Base-by-base conservation (phyloP, 179 eudicot genomes). In the Amaranthus tricolor region DNA sequence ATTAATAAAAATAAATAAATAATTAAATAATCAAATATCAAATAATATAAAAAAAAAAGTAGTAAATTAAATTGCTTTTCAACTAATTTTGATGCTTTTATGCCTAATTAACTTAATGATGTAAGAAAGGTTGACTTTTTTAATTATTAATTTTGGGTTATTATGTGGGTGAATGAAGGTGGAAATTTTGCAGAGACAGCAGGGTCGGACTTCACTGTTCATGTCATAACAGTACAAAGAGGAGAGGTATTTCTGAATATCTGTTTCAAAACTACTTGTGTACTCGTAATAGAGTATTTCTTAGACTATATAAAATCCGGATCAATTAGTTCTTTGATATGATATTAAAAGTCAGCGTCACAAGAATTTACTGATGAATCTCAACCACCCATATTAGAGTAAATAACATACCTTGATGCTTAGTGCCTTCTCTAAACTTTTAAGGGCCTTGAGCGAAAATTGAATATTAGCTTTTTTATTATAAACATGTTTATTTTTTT, bases 191-290 rank as follows among this genome's bases (percentile, higher is more conserved):
- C 87, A 14, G 84, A 75, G 55, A 85, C 91, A 61, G 89, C 90
- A 54, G 93, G 97, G 57, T 87, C 78, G 48, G 89, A 88, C 64
- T 93, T 93, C 76, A 89, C 90, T 19, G 90, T 91, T 12, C 89
- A 93, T 84, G 80, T 91, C 57, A 82, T 91, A 13, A 85, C 89
- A 74, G 90, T 88, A 21, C 70, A 82, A 9, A 68, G 86, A 11
- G 97, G 97, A 77, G 97, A 93, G 95, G 98, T 91, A 88, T 58
- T 24, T 21, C 43, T 11, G 45, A 67, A 57, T 14, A 53, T 72
- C 51, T 72, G 55, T 59, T 72, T 57, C 40, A 31, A 31, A 31
- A 31, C 40, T 31, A 31, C 40, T 31, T 31, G 3, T 31, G 40
- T 31, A 31, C 40, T 31, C 2, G 3, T 31, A 1, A 31, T 31